phyloP scores from a whole-genome alignment of 2,329 filamentous ascomycete genomes.

The Microcyclospora pomicola region DNA sequence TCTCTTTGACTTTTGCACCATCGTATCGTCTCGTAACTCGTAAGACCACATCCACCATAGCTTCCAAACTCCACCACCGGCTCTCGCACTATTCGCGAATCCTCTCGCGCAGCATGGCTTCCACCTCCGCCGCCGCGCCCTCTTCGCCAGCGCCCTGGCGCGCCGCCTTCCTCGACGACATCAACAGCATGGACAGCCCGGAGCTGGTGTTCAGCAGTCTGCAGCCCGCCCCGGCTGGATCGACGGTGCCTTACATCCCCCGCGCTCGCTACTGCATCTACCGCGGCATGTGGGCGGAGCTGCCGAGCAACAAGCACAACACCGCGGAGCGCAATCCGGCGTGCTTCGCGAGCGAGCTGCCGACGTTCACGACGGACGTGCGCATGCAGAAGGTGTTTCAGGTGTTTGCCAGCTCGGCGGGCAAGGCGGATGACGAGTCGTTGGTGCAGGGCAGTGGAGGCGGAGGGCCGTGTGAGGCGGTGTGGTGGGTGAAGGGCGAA shows the following conservation, averaged over 20 bases:
- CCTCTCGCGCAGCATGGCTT: conserved; percentile 29
- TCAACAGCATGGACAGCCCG: conserved; percentile 34
- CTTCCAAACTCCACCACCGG: conserved; percentile 21
- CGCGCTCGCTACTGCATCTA: conserved; percentile 70
- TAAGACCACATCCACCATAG: conserved; percentile 13
- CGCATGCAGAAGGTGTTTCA: conserved; percentile 75
- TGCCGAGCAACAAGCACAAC: conserved; percentile 61
- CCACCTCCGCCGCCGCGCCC: conserved; percentile 24
- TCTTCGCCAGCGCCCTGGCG: conserved; percentile 37
- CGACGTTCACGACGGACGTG: conserved; percentile 74
- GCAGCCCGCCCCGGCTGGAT: conserved; percentile 26
- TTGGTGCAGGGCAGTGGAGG: conserved; percentile 41
- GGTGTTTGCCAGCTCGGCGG: conserved; percentile 42
- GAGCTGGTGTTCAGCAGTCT: conserved; percentile 41
- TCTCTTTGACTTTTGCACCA: background rate
- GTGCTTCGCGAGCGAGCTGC: conserved; percentile 61
- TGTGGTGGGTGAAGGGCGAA: conserved; percentile 60
- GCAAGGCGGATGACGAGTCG: conserved; percentile 30
- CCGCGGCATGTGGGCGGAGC: conserved; percentile 66
- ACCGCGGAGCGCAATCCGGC: conserved; percentile 55
- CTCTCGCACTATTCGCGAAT: conserved; percentile 26
- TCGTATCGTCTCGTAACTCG: background rate
- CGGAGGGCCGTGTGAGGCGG: conserved; percentile 62
- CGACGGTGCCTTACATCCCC: conserved; percentile 30
- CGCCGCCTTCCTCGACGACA: conserved; percentile 34